Evolutionary conservation across 2,329 filamentous ascomycete species (phyloP), one percentile per base, ranked within the genome.

Genomic region (Aspergillus neotritici): DNA sequence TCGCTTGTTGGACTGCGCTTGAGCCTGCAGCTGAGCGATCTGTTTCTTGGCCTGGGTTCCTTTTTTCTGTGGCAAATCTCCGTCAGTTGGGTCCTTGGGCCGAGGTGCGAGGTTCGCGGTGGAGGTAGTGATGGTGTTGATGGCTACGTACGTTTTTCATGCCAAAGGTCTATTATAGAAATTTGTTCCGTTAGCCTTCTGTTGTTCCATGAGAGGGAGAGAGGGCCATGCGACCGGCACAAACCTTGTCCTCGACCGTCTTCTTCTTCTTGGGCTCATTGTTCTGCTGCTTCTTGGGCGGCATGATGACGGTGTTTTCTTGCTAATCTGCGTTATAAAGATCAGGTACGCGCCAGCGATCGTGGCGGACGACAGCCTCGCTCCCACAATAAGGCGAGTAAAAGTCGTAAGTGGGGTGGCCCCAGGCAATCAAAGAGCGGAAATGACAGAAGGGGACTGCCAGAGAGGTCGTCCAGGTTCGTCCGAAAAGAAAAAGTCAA

Each of bases 41-140:
- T 90, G 82, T 70, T 83, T 94, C 72, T 97, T 87, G 43, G 89
- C 91, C 40, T 81, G 83, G 44, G 82, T 85, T 56, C 93, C 93
- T 77, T 96, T 98, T 76, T 98, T 98, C 70, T 76, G 56, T 54
- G 41, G n/a, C 40, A 31, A 46, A 34, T 43, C 13, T 31, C 29
- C 21, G 35, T 13, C 46, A 31, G 40, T 25, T 11, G 21, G 8
- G 44, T 34, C 31, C 43, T 43, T 25, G 15, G 31, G n/a, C 29
- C 13, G 17, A 28, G 37, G 36, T 34, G 30, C 45, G 38, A 31
- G 16, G 35, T 34, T 36, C 43, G 29, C 37, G 32, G 36, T 36
- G 32, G 36, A 35, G 34, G 43, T 35, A 42, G 31, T 42, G 36
- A 39, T 33, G 37, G 16, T 25, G 34, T 36, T 9, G 21, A 42